Evolutionary conservation across 352 stramenopile genomes (phyloP).

Genomic region (Pythium dissimile): DNA sequence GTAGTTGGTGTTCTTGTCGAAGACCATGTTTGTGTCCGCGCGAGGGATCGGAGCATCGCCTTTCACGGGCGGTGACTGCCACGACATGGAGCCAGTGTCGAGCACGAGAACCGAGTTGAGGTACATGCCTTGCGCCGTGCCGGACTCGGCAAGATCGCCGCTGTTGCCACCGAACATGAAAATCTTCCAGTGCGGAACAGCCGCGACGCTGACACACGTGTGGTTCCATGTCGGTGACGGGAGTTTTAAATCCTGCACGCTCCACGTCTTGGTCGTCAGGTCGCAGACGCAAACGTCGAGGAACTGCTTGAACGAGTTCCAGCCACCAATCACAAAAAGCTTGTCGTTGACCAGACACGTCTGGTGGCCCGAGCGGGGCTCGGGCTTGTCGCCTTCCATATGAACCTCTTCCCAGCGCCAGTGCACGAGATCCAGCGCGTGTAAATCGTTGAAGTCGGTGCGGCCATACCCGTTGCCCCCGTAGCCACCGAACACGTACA

Average conservation of each 20-base stretch:
- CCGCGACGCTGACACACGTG: constrained; percentile 90
- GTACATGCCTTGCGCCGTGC: constrained; percentile 85
- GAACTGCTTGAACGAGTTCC: constrained; percentile 96
- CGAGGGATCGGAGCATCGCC: constrained; percentile 84
- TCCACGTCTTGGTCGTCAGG: constrained; percentile 85
- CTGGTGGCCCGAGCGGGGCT: constrained; percentile 92
- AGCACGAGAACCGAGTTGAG: constrained; percentile 90
- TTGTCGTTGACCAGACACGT: constrained; percentile 87
- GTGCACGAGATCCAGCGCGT: constrained; percentile 88
- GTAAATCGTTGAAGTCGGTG: constrained; percentile 95
- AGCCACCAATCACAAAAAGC: constrained; percentile 94
- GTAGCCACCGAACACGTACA: constrained; percentile 96
- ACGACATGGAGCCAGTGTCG: constrained; percentile 88
- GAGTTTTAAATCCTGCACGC: constrained; percentile 44
- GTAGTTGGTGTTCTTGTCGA: constrained; percentile 87
- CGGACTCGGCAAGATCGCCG: constrained; percentile 87
- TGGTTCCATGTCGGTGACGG: constrained; percentile 92
- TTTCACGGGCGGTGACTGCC: constrained; percentile 56
- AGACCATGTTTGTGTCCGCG: constrained; percentile 92
- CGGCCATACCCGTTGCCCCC: constrained; percentile 93
- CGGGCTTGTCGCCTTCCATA: constrained; percentile 86
- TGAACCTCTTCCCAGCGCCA: constrained; percentile 91
- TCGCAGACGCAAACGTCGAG: constrained; percentile 95
- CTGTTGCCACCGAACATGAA: constrained; percentile 97
- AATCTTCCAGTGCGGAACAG: constrained; percentile 97